These are phyloP conservation scores for Pseudonitzschia delicatissima DNA, from an alignment of 108 stramenopile genomes.

Conservation along the genomic window DNA sequence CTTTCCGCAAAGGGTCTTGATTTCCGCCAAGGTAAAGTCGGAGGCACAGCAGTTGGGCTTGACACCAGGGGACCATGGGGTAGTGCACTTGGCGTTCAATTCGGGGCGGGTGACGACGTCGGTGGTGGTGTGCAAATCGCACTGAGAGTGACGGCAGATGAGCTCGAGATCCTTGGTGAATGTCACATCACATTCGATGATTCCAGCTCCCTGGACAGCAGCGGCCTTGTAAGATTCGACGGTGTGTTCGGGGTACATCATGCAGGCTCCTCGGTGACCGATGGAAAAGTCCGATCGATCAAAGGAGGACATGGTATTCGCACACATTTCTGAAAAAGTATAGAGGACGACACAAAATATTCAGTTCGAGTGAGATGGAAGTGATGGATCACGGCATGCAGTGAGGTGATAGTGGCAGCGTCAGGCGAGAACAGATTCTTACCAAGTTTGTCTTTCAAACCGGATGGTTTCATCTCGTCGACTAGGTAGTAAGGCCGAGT, in stretches of 20 bases:
- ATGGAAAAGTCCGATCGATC: conserved; percentile 56
- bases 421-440: conserved; percentile 16
- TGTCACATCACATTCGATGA: conserved; percentile 81
- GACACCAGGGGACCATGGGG: conserved; percentile 43
- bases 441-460: conserved; percentile 53
- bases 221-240: conserved; percentile 45
- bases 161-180: conserved; percentile 69
- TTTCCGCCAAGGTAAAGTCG: conserved; percentile 71
- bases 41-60: conserved; percentile 60
- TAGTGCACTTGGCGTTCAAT: conserved; percentile 66
- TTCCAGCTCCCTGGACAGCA: conserved; percentile 53
- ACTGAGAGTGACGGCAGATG: conserved; percentile 71
- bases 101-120: conserved; percentile 55
- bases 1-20: conserved; percentile 74
- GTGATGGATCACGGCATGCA: neutral
- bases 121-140: conserved; percentile 75
- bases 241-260: conserved; percentile 69
- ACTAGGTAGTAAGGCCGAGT: conserved; percentile 65
- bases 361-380: neutral
- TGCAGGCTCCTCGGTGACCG: conserved; percentile 71
- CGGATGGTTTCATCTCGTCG: conserved; percentile 44
- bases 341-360: neutral
- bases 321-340: conserved; percentile 35
- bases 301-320: conserved; percentile 28
- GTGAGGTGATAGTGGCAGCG: neutral